Evolutionary conservation across 371 early-diverging fungal genomes (phyloP).

Genomic region (Capillidium heterosporum): DNA sequence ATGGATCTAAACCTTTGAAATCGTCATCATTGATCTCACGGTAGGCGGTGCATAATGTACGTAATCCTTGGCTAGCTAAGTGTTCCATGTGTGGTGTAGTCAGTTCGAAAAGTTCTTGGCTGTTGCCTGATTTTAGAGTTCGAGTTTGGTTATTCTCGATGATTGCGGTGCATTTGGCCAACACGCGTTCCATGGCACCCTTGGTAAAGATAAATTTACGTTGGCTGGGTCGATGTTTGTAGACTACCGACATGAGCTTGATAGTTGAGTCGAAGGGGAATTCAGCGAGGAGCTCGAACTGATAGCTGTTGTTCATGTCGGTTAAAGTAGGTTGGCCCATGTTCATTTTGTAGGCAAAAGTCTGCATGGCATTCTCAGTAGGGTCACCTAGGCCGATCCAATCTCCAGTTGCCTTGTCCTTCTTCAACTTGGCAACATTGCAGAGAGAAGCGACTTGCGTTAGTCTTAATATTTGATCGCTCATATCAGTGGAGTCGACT

Average conservation of each 20-base stretch:
- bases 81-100: conserved; percentile 3
- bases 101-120: conserved; percentile 1
- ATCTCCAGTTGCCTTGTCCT: conserved; percentile 31
- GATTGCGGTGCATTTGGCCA: conserved; percentile 35
- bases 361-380: conserved; percentile 61
- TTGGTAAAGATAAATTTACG: conserved; percentile 17
- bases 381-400: conserved; percentile 66
- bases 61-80: conserved; percentile 7
- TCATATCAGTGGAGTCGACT: conserved; percentile 27
- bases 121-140: conserved; percentile 13
- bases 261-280: conserved; percentile 61
- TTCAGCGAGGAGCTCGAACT: conserved; percentile 30
- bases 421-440: conserved; percentile 49
- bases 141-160: conserved; percentile 23
- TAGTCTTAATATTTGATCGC: neutral
- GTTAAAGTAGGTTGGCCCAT: conserved; percentile 33
- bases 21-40: conserved; percentile 15
- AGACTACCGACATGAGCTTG: conserved; percentile 85
- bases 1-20: conserved; percentile 4
- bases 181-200: conserved; percentile 59
- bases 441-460: conserved; percentile 37
- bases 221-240: conserved; percentile 23
- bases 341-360: conserved; percentile 41
- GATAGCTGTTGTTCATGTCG: conserved; percentile 9
- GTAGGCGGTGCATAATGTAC: conserved; percentile 41